Base-by-base conservation (phyloP, 2,329 filamentous ascomycete species). In the Diaporthe aspalathi region DNA sequence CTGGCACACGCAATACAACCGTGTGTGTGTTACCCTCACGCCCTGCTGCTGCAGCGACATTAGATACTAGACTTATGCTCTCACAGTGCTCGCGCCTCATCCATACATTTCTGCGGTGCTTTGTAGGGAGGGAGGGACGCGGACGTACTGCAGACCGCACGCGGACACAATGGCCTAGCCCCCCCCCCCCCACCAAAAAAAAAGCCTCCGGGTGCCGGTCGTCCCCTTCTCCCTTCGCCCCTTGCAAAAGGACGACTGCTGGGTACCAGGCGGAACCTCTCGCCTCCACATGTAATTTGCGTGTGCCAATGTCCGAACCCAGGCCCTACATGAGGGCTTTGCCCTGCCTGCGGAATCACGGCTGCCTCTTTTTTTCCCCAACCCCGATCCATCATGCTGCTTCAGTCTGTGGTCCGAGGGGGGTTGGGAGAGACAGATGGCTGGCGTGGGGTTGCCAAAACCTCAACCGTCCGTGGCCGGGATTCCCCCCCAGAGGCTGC, bases 281-380 rank as follows among this genome's bases (percentile, higher is more conserved):
- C 35, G 45, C 60, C 60, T 65, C 60, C 60, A 65, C 60, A 50
- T 8, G 45, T 29, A 65, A 65, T 65, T 38, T 65, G 50, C 60
- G 12, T 20, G 27, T 35, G 14, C 60, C 60, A 16, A 27, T 20
- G 54, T 63, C 35, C 57, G 43, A 24, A 47, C 29, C 16, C 35
- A 7, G 35, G 35, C 35, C 35, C 43, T 35, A 45, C 60, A 65
- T 24, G 9, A 62, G 35, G n/a, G 11, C 35, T 38, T 38, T 38
- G 35, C 35, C 12, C 35, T 3, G 24, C 56, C n/a, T 45, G 56
- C 56, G 47, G n/a, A 24, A 50, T n/a, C 29, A 50, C 29, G 60
- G 60, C n/a, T 43, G 27, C 60, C 20, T 65, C 29, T 35, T 49
- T 38, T 7, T n/a, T n/a, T n/a, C n/a, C n/a, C n/a, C n/a, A n/a